Percentiles rank a stretch among this genome's conserved stretches.
Evolutionary conservation across 2,329 filamentous ascomycete species (phyloP).

Genomic region (Colletotrichum tamarilloi): DNA sequence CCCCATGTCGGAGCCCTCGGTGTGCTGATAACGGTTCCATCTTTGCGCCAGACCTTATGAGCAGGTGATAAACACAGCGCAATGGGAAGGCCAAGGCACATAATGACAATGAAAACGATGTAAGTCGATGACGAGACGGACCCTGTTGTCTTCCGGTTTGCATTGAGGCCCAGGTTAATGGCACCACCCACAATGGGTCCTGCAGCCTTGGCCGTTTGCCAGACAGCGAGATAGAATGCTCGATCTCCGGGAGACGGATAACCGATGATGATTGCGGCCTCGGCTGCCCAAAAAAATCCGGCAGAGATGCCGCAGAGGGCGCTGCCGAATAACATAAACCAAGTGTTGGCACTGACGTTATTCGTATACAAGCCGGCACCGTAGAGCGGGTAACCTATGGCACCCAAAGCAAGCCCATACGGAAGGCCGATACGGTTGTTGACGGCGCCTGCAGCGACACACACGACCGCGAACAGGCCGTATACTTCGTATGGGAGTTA

Average conservation of each 20-base stretch:
- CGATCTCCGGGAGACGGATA: constrained; percentile 57
- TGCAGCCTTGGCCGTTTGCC: constrained; percentile 21
- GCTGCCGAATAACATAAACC: constrained; percentile 72
- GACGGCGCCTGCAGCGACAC: constrained; percentile 20
- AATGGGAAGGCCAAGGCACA: constrained; percentile 69
- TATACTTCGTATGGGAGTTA: neutral
- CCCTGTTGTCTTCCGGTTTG: constrained; percentile 62
- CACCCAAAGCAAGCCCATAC: constrained; percentile 13
- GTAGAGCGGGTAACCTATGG: constrained; percentile 19
- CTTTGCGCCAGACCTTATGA: constrained; percentile 67
- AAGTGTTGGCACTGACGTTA: constrained; percentile 53
- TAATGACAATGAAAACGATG: constrained; percentile 74
- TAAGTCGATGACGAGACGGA: constrained; percentile 75
- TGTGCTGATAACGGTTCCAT: constrained; percentile 66
- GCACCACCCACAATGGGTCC: constrained; percentile 67
- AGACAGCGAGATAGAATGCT: constrained; percentile 20
- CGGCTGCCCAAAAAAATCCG: constrained; percentile 48
- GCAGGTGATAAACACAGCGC: constrained; percentile 70
- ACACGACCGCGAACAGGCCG: constrained; percentile 15
- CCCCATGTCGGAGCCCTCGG: neutral
- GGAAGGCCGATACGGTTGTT: constrained; percentile 20
- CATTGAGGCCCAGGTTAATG: constrained; percentile 74
- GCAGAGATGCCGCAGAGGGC: constrained; percentile 57
- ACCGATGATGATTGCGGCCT: constrained; percentile 57
- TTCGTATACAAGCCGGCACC: constrained; percentile 20